phyloP scores from a whole-genome alignment of 768 basidiomycete species.

The Gloeostereum incarnatum region DNA sequence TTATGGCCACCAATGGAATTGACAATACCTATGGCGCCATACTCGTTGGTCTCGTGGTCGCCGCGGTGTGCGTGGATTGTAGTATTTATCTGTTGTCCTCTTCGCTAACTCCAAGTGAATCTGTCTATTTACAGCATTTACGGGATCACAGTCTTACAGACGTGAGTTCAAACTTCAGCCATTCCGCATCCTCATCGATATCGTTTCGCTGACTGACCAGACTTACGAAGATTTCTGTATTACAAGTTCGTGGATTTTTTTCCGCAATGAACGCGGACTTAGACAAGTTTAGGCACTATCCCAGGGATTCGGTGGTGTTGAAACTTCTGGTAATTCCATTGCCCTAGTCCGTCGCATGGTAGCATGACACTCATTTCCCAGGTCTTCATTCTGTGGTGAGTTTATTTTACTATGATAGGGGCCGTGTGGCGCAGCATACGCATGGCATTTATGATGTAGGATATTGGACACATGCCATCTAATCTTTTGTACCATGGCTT shows the following conservation, averaged over 20 bases:
- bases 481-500: slow-evolving; percentile 29
- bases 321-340: slow-evolving; percentile 27
- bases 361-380: slow-evolving; percentile 7
- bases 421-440: not conserved
- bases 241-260: slow-evolving; percentile 20
- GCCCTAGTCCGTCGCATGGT: not conserved
- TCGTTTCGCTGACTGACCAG: not conserved
- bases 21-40: slow-evolving; percentile 33
- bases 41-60: slow-evolving; percentile 33
- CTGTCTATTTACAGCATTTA: slow-evolving; percentile 23
- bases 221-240: slow-evolving; percentile 32
- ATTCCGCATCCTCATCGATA: slow-evolving; percentile 3
- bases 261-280: not conserved
- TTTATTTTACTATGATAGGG: not conserved
- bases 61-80: slow-evolving; percentile 39
- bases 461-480: slow-evolving; percentile 35
- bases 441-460: slow-evolving; percentile 18
- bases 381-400: slow-evolving; percentile 28
- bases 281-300: slow-evolving; percentile 21
- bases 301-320: slow-evolving; percentile 24
- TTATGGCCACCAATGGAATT: slow-evolving; percentile 4
- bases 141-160: slow-evolving; percentile 36
- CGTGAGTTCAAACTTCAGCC: slow-evolving; percentile 16
- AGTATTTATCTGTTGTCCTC: too few relatives aligned
- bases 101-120: too few relatives aligned